phyloP scores from a whole-genome alignment of 306 rosid species.

The Malus sylvestris region DNA sequence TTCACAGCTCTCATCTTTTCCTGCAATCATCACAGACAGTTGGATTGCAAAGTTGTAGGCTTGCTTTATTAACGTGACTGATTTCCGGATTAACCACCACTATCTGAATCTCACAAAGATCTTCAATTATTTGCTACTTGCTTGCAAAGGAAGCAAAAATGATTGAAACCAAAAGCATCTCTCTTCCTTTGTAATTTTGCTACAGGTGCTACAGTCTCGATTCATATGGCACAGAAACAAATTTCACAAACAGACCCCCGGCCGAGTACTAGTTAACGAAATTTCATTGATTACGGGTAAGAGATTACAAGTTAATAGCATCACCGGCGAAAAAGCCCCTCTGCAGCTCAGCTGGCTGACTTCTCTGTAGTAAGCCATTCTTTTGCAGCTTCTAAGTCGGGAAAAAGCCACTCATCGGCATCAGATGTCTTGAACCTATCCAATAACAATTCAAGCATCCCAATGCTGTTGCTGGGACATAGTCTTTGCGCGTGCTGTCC shows the following conservation, averaged over 20 bases:
- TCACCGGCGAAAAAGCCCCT: not conserved
- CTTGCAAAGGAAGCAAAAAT: not conserved
- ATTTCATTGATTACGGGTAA: not conserved
- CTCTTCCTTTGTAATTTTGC: not conserved
- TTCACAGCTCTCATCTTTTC: not conserved
- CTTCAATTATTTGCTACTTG: not conserved
- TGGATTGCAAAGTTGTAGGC: not conserved
- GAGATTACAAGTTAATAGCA: not conserved
- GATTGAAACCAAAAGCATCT: not conserved
- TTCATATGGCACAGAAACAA: not conserved
- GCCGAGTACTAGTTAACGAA: not conserved
- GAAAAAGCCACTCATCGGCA: constrained; percentile 62
- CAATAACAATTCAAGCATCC: constrained; percentile 74
- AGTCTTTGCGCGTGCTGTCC: constrained; percentile 92
- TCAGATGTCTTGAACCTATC: constrained; percentile 90
- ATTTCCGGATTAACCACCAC: not conserved
- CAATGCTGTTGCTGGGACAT: constrained; percentile 77
- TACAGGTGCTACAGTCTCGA: not conserved
- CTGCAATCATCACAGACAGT: constrained; percentile 3
- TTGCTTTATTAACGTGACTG: constrained; percentile 16
- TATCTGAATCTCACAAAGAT: not conserved
- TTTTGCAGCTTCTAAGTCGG: constrained; percentile 51
- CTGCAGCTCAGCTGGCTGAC: constrained; percentile 23
- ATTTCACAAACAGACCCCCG: not conserved
- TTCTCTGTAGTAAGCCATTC: constrained; percentile 59